Conservation (phyloP, 2,329 filamentous ascomycete genomes). For the Aspergillus cejpii region DNA sequence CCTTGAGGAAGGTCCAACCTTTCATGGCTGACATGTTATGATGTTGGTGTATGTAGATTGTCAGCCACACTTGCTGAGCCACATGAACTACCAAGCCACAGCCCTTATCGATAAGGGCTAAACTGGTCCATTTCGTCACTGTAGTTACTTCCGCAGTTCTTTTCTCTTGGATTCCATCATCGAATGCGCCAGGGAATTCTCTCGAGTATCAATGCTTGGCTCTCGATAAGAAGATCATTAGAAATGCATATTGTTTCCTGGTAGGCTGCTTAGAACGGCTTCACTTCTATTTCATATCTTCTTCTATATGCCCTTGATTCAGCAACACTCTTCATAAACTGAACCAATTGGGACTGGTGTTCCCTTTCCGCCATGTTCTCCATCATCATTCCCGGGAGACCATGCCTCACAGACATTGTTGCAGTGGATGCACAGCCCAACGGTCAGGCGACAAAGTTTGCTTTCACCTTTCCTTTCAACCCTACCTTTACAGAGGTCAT, state of each 20-base stretch:
- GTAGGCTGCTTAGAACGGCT: not conserved
- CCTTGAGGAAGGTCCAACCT: no score
- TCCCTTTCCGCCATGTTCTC: constrained; percentile 48
- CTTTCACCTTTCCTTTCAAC: constrained; percentile 59
- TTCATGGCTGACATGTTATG: no score
- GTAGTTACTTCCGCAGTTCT: constrained; percentile 10
- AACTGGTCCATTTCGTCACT: constrained; percentile 23
- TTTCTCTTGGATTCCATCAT: constrained; percentile 24
- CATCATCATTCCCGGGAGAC: constrained; percentile 55
- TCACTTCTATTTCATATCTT: not conserved
- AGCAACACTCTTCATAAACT: not conserved
- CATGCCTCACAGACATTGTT: constrained; percentile 52
- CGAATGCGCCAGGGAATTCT: constrained; percentile 16
- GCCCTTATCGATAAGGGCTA: constrained; percentile 28
- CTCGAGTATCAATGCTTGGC: not conserved
- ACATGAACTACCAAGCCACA: not conserved
- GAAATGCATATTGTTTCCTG: not conserved
- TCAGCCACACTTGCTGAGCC: not conserved
- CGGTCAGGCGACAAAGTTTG: constrained; percentile 55
- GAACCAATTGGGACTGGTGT: not conserved
- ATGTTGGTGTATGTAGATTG: no score
- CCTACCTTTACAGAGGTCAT: constrained; percentile 66
- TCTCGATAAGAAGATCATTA: not conserved
- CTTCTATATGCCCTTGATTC: not conserved
- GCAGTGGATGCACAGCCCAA: constrained; percentile 47